Evolutionary conservation across 2,329 filamentous ascomycete species (phyloP), one percentile per base, ranked within the genome.

Genomic region (Stagonosporopsis chrysanthemi): DNA sequence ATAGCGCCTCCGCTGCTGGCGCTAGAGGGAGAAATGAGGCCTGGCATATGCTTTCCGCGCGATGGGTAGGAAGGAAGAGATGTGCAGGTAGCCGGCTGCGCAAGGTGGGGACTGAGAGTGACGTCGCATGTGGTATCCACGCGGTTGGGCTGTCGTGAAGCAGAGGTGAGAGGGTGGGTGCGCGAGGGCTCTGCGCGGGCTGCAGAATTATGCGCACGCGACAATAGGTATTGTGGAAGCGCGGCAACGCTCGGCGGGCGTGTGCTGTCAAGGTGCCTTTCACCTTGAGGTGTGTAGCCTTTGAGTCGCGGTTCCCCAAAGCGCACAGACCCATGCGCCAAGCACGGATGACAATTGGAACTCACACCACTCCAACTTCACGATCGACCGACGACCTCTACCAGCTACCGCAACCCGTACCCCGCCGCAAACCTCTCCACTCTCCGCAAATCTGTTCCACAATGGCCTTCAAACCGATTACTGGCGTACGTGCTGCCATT

Each of bases 381-480:
- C 61, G 59, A 66, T 47, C 63, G 46, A 44, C 59, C 59, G 59
- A 63, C 63, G 59, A 58, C 65, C 60, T 67, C 64, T 56, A 68
- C 67, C 71, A 68, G 64, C 68, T 65, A 62, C 66, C 60, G 63
- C 52, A 61, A 60, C 56, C 70, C 66, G 61, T 70, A 65, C 45
- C 51, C 65, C 65, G 58, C 61, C 64, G 57, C 64, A 65, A 63
- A 68, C 62, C 71, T 69, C 69, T 68, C 65, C 68, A 52, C 67
- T 66, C 66, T 54, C 51, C 61, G 52, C 58, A 63, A 62, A 57
- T 44, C 60, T 41, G 67, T 41, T 56, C 57, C 66, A 63, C 64
- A 67, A 80, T 80, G 78, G 75, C 75, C 60, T 65, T 82, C 70
- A 82, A 81, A 76, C 80, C 80, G 62, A 82, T 83, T 67, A 81